phyloP scores from a whole-genome alignment of 2,329 filamentous ascomycete species.

The Colletotrichum brevisporum region DNA sequence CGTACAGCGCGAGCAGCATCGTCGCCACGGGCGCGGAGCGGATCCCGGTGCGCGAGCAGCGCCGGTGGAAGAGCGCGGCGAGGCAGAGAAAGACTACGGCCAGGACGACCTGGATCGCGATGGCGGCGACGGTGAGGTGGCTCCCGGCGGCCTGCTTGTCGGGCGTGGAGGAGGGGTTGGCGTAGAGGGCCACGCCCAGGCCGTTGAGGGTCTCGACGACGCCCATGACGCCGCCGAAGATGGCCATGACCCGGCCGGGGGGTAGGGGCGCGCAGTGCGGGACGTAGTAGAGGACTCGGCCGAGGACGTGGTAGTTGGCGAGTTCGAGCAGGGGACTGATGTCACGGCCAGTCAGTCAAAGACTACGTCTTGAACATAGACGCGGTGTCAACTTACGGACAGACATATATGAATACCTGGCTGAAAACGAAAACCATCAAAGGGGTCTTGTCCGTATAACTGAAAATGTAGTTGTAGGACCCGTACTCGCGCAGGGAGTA shows the following conservation, averaged over 20 bases:
- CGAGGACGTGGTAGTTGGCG: conserved; percentile 75
- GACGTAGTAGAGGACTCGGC: conserved; percentile 73
- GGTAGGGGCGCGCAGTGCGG: conserved; percentile 71
- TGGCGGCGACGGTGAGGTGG: conserved; percentile 56
- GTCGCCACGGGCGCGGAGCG: conserved; percentile 41
- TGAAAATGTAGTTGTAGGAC: conserved; percentile 61
- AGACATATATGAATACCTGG: conserved; percentile 52
- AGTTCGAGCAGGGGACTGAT: conserved; percentile 72
- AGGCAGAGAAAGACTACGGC: conserved; percentile 60
- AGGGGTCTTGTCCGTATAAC: conserved; percentile 30
- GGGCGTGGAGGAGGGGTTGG: conserved; percentile 52
- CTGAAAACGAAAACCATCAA: conserved; percentile 62
- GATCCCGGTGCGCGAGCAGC: conserved; percentile 46
- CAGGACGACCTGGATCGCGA: conserved; percentile 63
- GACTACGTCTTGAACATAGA: background rate
- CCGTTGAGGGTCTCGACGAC: conserved; percentile 64
- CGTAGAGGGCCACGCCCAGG: conserved; percentile 56
- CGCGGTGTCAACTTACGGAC: conserved; percentile 51
- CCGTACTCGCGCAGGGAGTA: conserved; percentile 68
- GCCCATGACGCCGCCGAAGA: conserved; percentile 61
- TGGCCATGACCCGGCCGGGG: conserved; percentile 59
- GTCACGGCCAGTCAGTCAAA: background rate
- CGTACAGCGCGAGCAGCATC: conserved; percentile 57
- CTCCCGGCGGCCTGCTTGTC: conserved; percentile 52
- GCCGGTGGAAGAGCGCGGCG: conserved; percentile 60